Conservation (phyloP, 495 filamentous ascomycete species). For the Aspergillus hancockii region DNA sequence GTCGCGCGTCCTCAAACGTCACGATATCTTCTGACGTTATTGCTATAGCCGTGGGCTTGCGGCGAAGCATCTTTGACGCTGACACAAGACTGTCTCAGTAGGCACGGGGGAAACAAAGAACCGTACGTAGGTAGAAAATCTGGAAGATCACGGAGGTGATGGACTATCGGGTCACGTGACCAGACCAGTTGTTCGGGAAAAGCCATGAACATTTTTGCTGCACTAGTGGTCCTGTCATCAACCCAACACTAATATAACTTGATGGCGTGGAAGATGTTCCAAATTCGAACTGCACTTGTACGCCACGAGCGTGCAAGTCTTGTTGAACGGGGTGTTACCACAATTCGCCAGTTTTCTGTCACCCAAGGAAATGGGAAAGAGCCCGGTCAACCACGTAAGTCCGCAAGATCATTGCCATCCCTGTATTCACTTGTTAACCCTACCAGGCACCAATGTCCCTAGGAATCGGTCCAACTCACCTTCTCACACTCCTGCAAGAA, state of each 20-base stretch:
- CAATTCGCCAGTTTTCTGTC: slow-evolving; percentile 36
- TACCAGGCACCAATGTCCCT: background rate
- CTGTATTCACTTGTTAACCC: background rate
- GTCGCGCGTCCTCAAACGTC: slow-evolving; percentile 66
- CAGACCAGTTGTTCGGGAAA: background rate
- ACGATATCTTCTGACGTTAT: slow-evolving; percentile 78
- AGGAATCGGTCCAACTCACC: slow-evolving; percentile 2
- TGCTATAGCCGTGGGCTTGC: slow-evolving; percentile 74
- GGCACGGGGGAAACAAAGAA: background rate
- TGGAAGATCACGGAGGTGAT: background rate
- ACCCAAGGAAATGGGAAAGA: slow-evolving; percentile 20
- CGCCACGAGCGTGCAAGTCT: slow-evolving; percentile 21
- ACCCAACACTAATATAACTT: background rate
- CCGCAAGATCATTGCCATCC: background rate
- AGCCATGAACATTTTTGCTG: background rate
- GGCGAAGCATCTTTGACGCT: slow-evolving; percentile 68
- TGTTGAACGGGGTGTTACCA: slow-evolving; percentile 11
- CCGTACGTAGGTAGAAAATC: background rate
- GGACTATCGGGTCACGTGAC: background rate
- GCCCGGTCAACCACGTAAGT: slow-evolving; percentile 25
- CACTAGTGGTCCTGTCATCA: background rate
- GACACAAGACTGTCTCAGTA: background rate
- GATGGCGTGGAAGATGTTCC: slow-evolving; percentile 32
- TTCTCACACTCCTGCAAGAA: slow-evolving; percentile 19
- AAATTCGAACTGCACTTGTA: slow-evolving; percentile 24